These are phyloP conservation scores for Trichoderma gracile DNA, from an alignment of 2,329 filamentous ascomycete species.

Conservation along the genomic window DNA sequence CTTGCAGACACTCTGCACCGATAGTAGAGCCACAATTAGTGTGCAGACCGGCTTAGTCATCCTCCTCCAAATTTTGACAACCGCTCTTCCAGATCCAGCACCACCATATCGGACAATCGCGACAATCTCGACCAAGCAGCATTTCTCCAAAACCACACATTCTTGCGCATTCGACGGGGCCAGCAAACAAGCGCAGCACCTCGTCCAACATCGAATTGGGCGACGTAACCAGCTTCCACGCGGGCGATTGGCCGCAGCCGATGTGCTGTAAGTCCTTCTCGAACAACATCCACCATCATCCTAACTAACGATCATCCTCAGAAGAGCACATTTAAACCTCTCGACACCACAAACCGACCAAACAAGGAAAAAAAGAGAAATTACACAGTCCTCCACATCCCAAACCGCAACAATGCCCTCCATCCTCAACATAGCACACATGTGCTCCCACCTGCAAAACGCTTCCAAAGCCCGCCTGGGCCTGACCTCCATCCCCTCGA, in stretches of 20 bases:
- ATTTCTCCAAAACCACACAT: background rate
- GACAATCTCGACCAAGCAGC: conserved; percentile 6
- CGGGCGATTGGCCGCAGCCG: no score
- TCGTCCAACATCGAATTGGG: no score
- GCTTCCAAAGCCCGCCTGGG: conserved; percentile 79
- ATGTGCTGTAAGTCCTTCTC: no score
- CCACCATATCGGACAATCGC: conserved; percentile 15
- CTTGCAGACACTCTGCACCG: no score
- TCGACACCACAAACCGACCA: background rate
- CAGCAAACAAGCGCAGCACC: no score
- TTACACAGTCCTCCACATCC: no score
- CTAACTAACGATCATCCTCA: background rate
- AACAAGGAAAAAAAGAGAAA: background rate
- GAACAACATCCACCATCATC: no score
- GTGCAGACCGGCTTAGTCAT: conserved; percentile 18
- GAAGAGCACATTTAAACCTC: background rate
- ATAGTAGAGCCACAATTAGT: background rate
- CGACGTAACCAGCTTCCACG: no score
- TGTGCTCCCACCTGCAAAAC: conserved; percentile 91
- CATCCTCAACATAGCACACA: conserved; percentile 71
- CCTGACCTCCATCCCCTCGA: conserved; percentile 78
- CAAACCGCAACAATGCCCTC: conserved; percentile 40
- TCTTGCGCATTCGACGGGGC: background rate
- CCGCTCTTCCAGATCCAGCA: background rate
- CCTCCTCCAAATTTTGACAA: conserved; percentile 23